A percentile compares a stretch with the other conserved stretches of the same genome.
Conservation (phyloP, 2,329 filamentous ascomycete species). For the Lasiodiplodia citricola region DNA sequence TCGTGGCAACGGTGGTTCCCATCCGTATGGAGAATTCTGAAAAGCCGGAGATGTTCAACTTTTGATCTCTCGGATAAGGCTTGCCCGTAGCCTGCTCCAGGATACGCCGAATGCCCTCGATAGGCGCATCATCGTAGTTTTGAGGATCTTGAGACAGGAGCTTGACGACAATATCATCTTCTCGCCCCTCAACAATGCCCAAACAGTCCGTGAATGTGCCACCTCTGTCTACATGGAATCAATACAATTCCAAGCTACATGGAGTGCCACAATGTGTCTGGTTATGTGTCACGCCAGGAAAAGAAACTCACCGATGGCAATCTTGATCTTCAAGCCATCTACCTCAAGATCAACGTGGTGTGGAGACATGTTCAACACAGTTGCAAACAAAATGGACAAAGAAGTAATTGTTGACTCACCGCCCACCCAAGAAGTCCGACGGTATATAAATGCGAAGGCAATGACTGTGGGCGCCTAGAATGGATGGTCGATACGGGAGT, state of each 20-base stretch:
- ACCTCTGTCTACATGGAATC: conserved; percentile 28
- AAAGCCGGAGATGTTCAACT: conserved; percentile 21
- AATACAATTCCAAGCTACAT: background rate
- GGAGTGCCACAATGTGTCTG: background rate
- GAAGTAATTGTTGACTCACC: background rate
- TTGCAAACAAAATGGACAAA: background rate
- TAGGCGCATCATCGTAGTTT: conserved; percentile 39
- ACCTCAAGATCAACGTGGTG: background rate
- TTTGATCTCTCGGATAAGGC: conserved; percentile 29
- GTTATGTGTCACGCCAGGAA: background rate
- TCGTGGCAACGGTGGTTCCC: conserved; percentile 41
- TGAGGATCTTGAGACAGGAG: conserved; percentile 37
- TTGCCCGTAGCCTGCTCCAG: conserved; percentile 32
- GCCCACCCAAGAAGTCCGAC: background rate
- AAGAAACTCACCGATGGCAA: conserved; percentile 12
- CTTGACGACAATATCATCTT: conserved; percentile 37
- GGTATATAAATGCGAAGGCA: background rate
- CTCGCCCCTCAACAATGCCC: conserved; percentile 32
- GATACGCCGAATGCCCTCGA: conserved; percentile 37
- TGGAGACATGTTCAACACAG: background rate
- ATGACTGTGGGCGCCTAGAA: background rate
- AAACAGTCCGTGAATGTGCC: conserved; percentile 33
- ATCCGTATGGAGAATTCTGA: conserved; percentile 33
- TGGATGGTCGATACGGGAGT: background rate
- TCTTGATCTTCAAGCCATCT: conserved; percentile 13